Evolutionary conservation across 2,329 filamentous ascomycete species (phyloP).

Genomic region (Eutypella sp.): DNA sequence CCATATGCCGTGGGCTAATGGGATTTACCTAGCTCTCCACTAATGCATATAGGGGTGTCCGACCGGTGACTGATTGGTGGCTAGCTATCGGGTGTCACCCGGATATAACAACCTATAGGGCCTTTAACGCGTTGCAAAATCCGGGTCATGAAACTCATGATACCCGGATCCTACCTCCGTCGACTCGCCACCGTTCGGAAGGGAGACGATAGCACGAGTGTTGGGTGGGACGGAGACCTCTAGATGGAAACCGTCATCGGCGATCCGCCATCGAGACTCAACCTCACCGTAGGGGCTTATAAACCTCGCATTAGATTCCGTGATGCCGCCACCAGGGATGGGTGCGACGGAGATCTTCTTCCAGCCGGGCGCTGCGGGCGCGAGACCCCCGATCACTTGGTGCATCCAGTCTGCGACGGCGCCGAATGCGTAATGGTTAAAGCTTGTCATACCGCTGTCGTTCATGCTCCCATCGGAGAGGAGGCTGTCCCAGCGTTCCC

Average conservation of each 20-base stretch:
- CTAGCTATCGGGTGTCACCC: too few relatives aligned
- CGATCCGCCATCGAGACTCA: conserved; percentile 22
- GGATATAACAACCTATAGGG: neutral
- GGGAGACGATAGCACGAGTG: conserved; percentile 13
- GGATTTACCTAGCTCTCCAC: too few relatives aligned
- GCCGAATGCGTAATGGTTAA: conserved; percentile 47
- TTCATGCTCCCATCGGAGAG: conserved; percentile 39
- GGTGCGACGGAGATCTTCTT: conserved; percentile 31
- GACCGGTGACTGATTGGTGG: too few relatives aligned
- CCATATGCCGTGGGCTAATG: too few relatives aligned
- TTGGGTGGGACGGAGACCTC: conserved; percentile 20
- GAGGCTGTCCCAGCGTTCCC: conserved; percentile 48
- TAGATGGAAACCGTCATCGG: conserved; percentile 16
- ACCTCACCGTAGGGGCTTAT: conserved; percentile 29
- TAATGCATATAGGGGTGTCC: too few relatives aligned
- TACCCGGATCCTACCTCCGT: neutral
- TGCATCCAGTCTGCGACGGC: conserved; percentile 45
- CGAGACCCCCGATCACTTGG: conserved; percentile 35
- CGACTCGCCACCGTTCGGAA: conserved; percentile 8
- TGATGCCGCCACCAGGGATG: conserved; percentile 32
- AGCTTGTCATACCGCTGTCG: conserved; percentile 42
- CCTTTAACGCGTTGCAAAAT: neutral
- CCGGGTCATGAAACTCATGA: neutral
- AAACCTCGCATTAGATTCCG: conserved; percentile 23
- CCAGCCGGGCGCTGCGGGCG: conserved; percentile 35